phyloP scores from a whole-genome alignment of 2,329 filamentous ascomycete species.

The Stachybotrys echinatus region DNA sequence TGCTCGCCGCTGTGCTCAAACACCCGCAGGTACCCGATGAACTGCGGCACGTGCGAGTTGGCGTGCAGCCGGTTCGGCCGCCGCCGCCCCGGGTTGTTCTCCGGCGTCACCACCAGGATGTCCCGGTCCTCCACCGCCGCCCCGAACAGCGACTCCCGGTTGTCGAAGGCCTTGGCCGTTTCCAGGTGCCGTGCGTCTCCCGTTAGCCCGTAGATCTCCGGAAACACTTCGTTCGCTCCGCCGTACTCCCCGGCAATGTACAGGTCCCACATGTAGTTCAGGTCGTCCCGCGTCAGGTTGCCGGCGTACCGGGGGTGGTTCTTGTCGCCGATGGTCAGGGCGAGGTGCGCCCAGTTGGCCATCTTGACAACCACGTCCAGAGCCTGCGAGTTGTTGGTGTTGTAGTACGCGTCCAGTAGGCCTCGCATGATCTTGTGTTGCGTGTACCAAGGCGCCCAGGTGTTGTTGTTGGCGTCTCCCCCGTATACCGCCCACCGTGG shows the following conservation, averaged over 20 bases:
- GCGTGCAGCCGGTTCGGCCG: conserved; percentile 21
- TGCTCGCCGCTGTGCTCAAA: conserved; percentile 21
- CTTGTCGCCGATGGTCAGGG: conserved; percentile 24
- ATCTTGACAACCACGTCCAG: conserved; percentile 20
- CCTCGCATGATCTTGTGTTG: conserved; percentile 28
- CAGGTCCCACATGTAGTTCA: conserved; percentile 29
- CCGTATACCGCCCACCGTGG: conserved; percentile 26
- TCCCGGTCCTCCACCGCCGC: conserved; percentile 20
- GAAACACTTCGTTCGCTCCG: conserved; percentile 24
- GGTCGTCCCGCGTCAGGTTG: conserved; percentile 22
- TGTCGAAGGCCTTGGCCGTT: conserved; percentile 24
- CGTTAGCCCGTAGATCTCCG: conserved; percentile 24
- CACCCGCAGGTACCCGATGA: conserved; percentile 22
- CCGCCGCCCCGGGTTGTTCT: conserved; percentile 21
- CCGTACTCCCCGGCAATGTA: conserved; percentile 26
- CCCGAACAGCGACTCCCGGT: conserved; percentile 23
- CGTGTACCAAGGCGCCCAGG: conserved; percentile 27
- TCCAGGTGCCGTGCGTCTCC: conserved; percentile 19
- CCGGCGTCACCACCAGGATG: conserved; percentile 19
- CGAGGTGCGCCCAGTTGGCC: conserved; percentile 26
- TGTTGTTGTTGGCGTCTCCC: conserved; percentile 17
- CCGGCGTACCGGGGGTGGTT: conserved; percentile 22
- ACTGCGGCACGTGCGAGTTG: conserved; percentile 24
- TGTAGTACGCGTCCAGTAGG: conserved; percentile 26
- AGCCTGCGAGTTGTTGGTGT: conserved; percentile 23